Evolutionary conservation across 2,329 filamentous ascomycete genomes (phyloP).

Genomic region (Colletotrichum sublineola): DNA sequence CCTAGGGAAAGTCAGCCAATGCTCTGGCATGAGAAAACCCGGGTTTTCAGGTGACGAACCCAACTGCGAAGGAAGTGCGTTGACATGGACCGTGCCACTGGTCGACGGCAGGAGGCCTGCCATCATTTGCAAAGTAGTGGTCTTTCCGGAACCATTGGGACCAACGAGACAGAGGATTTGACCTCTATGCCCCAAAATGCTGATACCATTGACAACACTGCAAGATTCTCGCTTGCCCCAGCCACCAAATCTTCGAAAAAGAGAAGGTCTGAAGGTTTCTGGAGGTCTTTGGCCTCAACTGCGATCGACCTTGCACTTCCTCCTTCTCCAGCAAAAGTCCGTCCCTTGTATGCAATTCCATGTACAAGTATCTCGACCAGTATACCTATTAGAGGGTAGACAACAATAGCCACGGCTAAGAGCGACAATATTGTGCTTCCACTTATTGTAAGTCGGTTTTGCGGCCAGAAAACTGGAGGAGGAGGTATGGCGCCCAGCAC

Average conservation of each 20-base stretch:
- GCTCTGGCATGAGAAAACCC: background rate
- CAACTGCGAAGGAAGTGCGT: conserved; percentile 60
- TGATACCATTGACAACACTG: conserved; percentile 72
- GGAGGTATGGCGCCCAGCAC: background rate
- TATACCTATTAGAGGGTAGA: background rate
- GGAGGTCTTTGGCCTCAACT: conserved; percentile 46
- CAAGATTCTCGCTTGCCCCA: conserved; percentile 43
- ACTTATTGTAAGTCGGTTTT: background rate
- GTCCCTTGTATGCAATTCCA: background rate
- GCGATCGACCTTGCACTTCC: conserved; percentile 17
- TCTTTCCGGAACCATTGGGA: conserved; percentile 79
- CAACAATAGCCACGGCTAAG: background rate
- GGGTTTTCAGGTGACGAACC: background rate
- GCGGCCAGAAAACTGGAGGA: background rate
- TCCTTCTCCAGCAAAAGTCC: background rate
- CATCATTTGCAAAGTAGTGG: conserved; percentile 77
- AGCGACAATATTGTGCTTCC: background rate
- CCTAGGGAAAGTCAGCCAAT: conserved; percentile 51
- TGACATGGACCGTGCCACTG: conserved; percentile 70
- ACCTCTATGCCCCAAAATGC: conserved; percentile 68
- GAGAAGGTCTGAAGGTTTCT: conserved; percentile 48
- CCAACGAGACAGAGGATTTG: conserved; percentile 77
- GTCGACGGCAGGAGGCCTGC: conserved; percentile 74
- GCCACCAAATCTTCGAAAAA: background rate
- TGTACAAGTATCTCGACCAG: background rate